phyloP scores from a whole-genome alignment of 176 grass and related monocot species.

The Canna indica region DNA sequence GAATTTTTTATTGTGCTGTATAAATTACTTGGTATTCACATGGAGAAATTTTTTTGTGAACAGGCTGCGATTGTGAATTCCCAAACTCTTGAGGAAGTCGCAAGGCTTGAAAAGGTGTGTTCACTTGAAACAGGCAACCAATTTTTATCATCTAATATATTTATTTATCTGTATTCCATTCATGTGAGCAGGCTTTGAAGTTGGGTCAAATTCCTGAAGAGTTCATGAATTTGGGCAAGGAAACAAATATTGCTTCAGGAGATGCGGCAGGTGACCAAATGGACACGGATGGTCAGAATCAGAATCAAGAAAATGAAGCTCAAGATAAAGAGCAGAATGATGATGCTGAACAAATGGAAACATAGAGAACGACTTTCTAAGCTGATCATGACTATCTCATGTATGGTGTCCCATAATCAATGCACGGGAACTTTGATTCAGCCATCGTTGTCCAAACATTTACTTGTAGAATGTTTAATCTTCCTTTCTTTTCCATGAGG shows the following conservation, averaged over 20 bases:
- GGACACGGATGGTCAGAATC: slow-evolving; percentile 46
- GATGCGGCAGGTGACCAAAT: slow-evolving; percentile 50
- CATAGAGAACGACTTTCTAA: too few species aligned
- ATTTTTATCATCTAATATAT: not conserved
- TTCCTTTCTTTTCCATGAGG: too few species aligned
- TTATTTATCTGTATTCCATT: not conserved
- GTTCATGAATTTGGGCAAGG: slow-evolving; percentile 57
- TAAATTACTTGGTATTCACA: too few species aligned
- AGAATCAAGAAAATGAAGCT: slow-evolving; percentile 28
- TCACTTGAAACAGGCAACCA: not conserved
- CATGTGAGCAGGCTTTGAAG: slow-evolving; percentile 50
- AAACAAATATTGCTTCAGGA: slow-evolving; percentile 31
- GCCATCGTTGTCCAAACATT: too few species aligned
- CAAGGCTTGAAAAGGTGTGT: slow-evolving; percentile 79
- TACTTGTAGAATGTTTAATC: too few species aligned
- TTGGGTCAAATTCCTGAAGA: slow-evolving; percentile 75
- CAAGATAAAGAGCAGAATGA: slow-evolving; percentile 42
- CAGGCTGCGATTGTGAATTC: slow-evolving; percentile 86
- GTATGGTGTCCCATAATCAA: too few species aligned
- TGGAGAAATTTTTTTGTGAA: slow-evolving; percentile 8
- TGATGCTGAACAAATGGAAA: slow-evolving; percentile 38
- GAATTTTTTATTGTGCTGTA: too few species aligned
- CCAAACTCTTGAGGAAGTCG: slow-evolving; percentile 96
- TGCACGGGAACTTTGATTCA: too few species aligned
- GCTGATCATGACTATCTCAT: too few species aligned